These are phyloP conservation scores for Pleodorina starrii DNA, from an alignment of 139 green algal genomes.

Conservation along the genomic window DNA sequence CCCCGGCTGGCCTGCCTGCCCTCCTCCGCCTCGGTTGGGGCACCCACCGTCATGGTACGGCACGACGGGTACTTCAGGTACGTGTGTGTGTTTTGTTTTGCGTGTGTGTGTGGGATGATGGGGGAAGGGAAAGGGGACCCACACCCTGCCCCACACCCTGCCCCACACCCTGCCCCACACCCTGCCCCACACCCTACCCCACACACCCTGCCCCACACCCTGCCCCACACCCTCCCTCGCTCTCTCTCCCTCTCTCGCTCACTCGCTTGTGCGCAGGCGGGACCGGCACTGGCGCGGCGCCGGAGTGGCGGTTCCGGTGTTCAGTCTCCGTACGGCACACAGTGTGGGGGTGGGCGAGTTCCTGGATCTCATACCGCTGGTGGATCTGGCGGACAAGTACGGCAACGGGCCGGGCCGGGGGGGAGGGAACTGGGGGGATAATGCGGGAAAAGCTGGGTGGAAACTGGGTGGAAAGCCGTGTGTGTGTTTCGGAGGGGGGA, in stretches of 20 bases:
- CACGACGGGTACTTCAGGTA: slow-evolving; percentile 82
- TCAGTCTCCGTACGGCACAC: slow-evolving; percentile 83
- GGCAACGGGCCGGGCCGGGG: not conserved
- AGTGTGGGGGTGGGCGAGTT: slow-evolving; percentile 94
- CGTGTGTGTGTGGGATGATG: not conserved
- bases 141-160: too few relatives aligned
- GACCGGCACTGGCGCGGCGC: slow-evolving; percentile 88
- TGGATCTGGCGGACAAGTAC: slow-evolving; percentile 78
- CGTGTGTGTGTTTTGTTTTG: slow-evolving; percentile 7
- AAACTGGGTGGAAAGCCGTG: too few relatives aligned
- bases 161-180: too few relatives aligned
- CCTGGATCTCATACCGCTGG: slow-evolving; percentile 86
- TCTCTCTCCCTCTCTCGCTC: too few relatives aligned
- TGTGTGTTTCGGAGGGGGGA: too few relatives aligned
- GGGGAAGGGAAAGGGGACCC: not conserved
- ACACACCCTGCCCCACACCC: too few relatives aligned
- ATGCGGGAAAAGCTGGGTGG: too few relatives aligned
- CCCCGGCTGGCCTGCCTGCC: slow-evolving; percentile 46
- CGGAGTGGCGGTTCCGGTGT: slow-evolving; percentile 93
- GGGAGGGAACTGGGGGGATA: too few relatives aligned
- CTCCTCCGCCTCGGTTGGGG: slow-evolving; percentile 45
- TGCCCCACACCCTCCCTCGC: too few relatives aligned
- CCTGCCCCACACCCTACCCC: too few relatives aligned
- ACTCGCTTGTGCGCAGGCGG: slow-evolving; percentile 64
- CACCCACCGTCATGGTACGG: slow-evolving; percentile 70